Conservation (phyloP, 1,284 basidiomycete genomes). For the Puccinia coronata region DNA sequence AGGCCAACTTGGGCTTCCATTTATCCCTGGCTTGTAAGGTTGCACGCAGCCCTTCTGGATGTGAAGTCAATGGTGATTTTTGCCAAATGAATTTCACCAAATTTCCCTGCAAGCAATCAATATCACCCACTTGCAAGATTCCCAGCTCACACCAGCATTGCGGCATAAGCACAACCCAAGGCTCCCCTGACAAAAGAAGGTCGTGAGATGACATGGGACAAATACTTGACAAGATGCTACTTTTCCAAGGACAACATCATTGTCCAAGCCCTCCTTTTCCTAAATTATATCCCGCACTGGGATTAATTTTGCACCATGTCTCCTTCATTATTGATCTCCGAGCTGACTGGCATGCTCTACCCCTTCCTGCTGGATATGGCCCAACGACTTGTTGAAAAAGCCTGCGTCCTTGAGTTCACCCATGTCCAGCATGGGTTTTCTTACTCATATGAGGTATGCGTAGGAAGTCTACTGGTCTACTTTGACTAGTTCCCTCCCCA, state of each 20-base stretch:
- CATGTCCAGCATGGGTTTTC: background rate
- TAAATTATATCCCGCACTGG: background rate
- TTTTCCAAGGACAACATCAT: background rate
- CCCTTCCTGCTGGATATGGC: background rate
- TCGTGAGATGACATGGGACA: background rate
- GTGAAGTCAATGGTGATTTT: too few species aligned
- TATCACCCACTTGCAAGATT: background rate
- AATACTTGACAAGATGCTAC: background rate
- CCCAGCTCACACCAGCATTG: background rate
- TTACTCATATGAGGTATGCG: background rate
- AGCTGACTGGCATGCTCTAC: background rate
- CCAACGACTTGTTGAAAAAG: background rate
- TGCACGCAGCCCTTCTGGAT: too few species aligned
- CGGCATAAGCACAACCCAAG: background rate
- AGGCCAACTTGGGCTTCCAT: too few species aligned
- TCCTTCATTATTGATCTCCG: background rate
- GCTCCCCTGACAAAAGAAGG: background rate
- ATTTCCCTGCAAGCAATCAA: too few species aligned
- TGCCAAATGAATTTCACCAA: too few species aligned
- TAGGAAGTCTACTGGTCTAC: too few species aligned
- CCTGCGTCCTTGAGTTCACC: background rate
- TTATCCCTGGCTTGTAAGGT: too few species aligned
- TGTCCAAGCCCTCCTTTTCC: background rate
- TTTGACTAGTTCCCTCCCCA: too few species aligned
- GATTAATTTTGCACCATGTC: background rate